These are phyloP conservation scores for Metschnikowia continentalis DNA, from an alignment of 805 yeast species.

Conservation along the genomic window DNA sequence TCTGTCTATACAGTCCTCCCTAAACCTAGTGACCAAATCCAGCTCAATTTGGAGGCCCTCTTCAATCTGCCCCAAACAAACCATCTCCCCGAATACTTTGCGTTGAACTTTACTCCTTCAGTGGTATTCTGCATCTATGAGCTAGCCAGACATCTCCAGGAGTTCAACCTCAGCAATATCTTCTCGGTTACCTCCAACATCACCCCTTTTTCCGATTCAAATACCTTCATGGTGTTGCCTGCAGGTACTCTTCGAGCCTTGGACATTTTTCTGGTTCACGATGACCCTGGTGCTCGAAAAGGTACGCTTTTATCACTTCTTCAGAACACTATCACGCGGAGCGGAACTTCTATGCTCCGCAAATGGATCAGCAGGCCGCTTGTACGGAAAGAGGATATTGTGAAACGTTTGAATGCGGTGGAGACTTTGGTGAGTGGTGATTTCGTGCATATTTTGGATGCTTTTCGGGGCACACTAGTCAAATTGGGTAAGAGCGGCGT, in stretches of 20 bases:
- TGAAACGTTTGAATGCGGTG: constrained; percentile 59
- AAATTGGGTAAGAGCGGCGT: constrained; percentile 33
- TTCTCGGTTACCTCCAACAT: constrained; percentile 52
- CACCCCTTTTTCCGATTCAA: constrained; percentile 44
- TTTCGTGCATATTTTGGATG: constrained; percentile 33
- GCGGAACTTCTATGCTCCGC: constrained; percentile 64
- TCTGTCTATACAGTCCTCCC: constrained; percentile 6
- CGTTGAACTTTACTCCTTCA: constrained; percentile 16
- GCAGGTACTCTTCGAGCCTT: constrained; percentile 64
- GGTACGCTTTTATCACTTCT: constrained; percentile 81
- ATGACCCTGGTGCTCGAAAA: constrained; percentile 44
- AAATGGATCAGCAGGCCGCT: constrained; percentile 79
- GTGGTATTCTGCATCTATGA: constrained; percentile 40
- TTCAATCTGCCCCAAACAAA: constrained; percentile 10
- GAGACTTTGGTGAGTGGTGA: constrained; percentile 22
- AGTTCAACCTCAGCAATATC: constrained; percentile 57
- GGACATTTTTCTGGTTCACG: constrained; percentile 68
- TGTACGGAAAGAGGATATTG: constrained; percentile 47
- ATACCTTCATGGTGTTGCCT: constrained; percentile 54
- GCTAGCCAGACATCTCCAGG: constrained; percentile 52
- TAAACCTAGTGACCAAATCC: constrained; percentile 5
- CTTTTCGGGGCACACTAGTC: constrained; percentile 23
- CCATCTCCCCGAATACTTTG: constrained; percentile 23
- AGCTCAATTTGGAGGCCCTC: constrained; percentile 21
- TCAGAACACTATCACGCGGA: constrained; percentile 74